Percentiles rank a stretch among this genome's conserved stretches.
Conservation (phyloP, 2,329 filamentous ascomycete genomes). For the Diplocarpon rosae region DNA sequence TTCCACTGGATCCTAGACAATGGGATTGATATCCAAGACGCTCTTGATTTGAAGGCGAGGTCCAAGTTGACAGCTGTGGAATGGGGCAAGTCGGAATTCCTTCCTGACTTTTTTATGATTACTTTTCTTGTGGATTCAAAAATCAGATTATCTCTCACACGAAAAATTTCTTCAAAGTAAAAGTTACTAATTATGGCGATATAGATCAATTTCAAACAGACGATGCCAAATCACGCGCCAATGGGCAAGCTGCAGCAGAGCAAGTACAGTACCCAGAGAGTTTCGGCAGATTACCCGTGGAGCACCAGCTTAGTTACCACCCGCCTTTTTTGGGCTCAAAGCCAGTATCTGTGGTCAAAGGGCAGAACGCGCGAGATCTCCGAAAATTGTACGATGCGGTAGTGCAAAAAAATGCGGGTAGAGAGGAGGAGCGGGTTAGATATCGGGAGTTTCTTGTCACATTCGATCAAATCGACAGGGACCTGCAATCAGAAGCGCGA, state of each 20-base stretch:
- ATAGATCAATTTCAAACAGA: background rate
- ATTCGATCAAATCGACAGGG: constrained; percentile 23
- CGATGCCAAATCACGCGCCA: background rate
- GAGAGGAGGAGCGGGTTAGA: constrained; percentile 23
- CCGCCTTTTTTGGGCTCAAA: background rate
- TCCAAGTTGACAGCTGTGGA: constrained; percentile 6
- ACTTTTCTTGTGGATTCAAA: too few relatives aligned
- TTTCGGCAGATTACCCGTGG: background rate
- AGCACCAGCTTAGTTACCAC: background rate
- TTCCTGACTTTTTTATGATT: too few relatives aligned
- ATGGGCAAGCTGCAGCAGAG: constrained; percentile 2
- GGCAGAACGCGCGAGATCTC: constrained; percentile 1
- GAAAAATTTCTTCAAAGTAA: too few relatives aligned
- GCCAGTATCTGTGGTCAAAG: constrained; percentile 4
- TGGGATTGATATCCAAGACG: background rate
- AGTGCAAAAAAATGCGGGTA: constrained; percentile 26
- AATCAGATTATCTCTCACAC: too few relatives aligned
- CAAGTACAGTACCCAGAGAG: constrained; percentile 3
- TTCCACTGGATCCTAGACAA: background rate
- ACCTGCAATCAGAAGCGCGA: constrained; percentile 23
- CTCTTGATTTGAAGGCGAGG: background rate
- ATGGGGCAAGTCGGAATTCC: constrained; percentile 5
- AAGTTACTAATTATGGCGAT: too few relatives aligned
- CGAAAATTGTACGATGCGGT: constrained; percentile 26
- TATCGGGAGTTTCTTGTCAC: constrained; percentile 23